Evolutionary conservation across 2,329 filamentous ascomycete genomes (phyloP), one percentile per base, ranked within the genome.

Genomic region (Tolypocladium guangdongense): DNA sequence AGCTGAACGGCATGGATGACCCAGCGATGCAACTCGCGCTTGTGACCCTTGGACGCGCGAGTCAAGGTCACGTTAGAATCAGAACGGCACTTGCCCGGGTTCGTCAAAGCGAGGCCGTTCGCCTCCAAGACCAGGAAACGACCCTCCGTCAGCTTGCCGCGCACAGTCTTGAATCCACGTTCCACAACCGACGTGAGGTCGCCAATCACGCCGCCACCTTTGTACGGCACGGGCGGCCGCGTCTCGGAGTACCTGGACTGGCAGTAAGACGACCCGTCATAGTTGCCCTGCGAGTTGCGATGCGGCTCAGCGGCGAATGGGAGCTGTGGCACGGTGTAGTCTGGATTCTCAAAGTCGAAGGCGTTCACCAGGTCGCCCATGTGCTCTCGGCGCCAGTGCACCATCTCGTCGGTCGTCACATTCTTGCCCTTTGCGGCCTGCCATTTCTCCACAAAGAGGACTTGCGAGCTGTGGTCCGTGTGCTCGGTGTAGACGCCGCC

Each of bases 401-500:
- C 57, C 59, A 68, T 66, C 53, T 68, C 56, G 7, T 60, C 47
- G 1, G 63, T 64, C 3, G 50, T 60, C 11, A 67, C 75, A 49
- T 78, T 63, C 48, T 76, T 62, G 8, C 67, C 66, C 54, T 66
- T 68, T 35, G 66, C 66, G 2, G 58, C 58, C 43, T 63, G 61
- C 75, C 75, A 78, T 58, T 74, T 63, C 62, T 80, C 78, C 1
- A 81, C 59, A 57, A 81, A 80, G 45, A 77, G 64, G 36, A 80
- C 75, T 54, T 80, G 77, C 0, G 77, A 80, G 57, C 71, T 78
- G 62, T 81, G 78, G 59, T 81, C 78, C 8, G 73, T 70, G 46
- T 76, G 74, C 60, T 80, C 78, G 1, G 75, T 78, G 55, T 77
- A 79, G 3, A 81, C 76, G 24, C 76, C 71, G 11, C 73, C 74